These are phyloP conservation scores for Gossypium arboreum DNA, from an alignment of 345 rosid species.

Conservation along the genomic window DNA sequence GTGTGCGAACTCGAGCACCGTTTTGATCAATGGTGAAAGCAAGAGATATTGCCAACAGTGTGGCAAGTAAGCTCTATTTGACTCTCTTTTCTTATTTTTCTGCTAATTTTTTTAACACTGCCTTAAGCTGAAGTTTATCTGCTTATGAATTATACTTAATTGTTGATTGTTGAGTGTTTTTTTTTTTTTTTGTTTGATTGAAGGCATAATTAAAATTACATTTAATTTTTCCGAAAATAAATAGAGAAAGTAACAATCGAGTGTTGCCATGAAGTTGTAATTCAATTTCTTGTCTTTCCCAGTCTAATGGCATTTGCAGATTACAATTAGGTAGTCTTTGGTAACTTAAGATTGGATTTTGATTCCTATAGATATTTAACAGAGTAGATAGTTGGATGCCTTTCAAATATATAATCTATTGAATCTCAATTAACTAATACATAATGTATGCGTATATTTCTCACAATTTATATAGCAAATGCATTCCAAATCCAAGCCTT, in stretches of 20 bases:
- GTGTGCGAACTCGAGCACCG: slow-evolving; percentile 67
- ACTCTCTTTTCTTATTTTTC: background rate
- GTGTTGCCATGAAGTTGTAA: background rate
- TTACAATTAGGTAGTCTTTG: background rate
- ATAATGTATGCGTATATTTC: background rate
- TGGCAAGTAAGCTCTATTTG: slow-evolving; percentile 59
- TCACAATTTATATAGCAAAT: background rate
- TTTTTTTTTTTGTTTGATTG: background rate
- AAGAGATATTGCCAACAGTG: slow-evolving; percentile 99
- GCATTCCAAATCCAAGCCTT: background rate
- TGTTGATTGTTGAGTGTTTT: background rate
- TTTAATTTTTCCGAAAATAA: background rate
- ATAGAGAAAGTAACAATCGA: background rate
- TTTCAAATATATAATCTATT: background rate
- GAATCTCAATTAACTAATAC: background rate
- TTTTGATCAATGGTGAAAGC: slow-evolving; percentile 55
- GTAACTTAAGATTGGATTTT: background rate
- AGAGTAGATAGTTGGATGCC: background rate
- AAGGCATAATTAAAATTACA: background rate
- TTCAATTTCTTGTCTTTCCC: background rate
- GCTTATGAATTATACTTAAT: background rate
- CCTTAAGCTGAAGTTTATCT: background rate
- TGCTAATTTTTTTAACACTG: background rate
- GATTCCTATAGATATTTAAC: background rate
- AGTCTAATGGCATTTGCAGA: background rate